Evolutionary conservation across 1,284 basidiomycete species (phyloP), one percentile per base, ranked within the genome.

Genomic region (Apiotrichum veenhuisii): DNA sequence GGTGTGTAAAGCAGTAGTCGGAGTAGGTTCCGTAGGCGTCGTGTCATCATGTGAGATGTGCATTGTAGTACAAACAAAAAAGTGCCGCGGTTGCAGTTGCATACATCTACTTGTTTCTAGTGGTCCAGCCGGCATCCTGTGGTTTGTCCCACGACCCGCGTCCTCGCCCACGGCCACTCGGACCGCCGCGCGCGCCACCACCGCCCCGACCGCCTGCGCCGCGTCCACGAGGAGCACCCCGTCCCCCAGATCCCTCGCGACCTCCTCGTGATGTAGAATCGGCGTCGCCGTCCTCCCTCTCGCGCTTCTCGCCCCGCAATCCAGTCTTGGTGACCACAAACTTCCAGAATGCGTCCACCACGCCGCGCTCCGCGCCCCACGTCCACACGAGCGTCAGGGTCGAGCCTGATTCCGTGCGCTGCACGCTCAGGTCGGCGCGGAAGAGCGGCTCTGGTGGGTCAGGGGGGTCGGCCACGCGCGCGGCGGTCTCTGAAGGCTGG

Each of bases 291-390:
- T 33, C 25, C 15, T 25, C 18, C 44, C 44, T 12, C 44, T 25
- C 27, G 5, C 27, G 27, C 17, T 30, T 20, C 27, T 33, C 25
- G 1, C 20, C 34, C 30, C 64, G 51, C 52, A 70, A 41, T 8
- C 59, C 66, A 8, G 78, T 62, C 64, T 81, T 82, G 42, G 76
- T 67, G 38, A 78, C 65, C 0, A 87, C 68, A 73, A 85, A 85
- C 62, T 82, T 83, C 67, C 81, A 82, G 59, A 92, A 86, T 40
- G 83, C 83, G 66, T 90, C 87, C 44, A 88, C 86, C 40, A 85
- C 51, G 0, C 64, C 65, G 36, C 87, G 69, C 37, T 89, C 84
- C 23, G 61, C 69, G 0, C 89, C 90, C 55, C 78, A 79, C 12
- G 84, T 65, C 88, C 88, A 91, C 27, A 83, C 79, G 57, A 83